Base-by-base conservation (phyloP, 352 stramenopile species). In the Globisporangium rhizosaccharum region DNA sequence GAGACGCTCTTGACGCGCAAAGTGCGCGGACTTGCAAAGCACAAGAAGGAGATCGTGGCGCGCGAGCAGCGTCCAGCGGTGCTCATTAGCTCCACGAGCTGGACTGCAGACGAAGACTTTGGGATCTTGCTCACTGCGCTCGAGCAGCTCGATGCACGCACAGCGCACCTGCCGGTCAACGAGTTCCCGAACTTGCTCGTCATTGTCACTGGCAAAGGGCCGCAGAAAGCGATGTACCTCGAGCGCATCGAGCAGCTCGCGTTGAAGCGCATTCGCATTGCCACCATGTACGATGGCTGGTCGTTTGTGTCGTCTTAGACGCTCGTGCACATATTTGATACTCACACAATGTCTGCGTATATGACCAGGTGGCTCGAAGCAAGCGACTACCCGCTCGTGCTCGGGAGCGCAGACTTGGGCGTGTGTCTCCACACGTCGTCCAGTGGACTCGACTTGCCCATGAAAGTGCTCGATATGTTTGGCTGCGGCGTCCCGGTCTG, bases 391-490 rank as follows among this genome's bases (percentile, higher is more conserved):
- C 97, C 97, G 11, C 73, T 94, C 26, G 70, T 99, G 12, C 63
- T 97, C 15, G 96, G 93, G 59, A 97, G 82, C 49, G 94, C 94
- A 1, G 97, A 99, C 67, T 63, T 99, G 1, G 98, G 97, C 46
- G 85, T 99, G 41, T 99, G 91, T 36, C 79, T 99, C n/a, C 98
- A 99, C 80, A 99, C 95, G 11, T 99, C 94, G 5, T 99, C 96
- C 3, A 98, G 90, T 6, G 97, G 97, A 0, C 72, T 99, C 37
- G 97, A 99, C 74, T 72, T 99, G 46, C 97, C 97, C 6, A 99
- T 99, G 97, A 99, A 99, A 61, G 96, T 99, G 47, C 76, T 99
- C 37, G 97, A 99, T 75, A 98, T 99, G 92, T 99, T 99, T 82
- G 97, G 97, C 39, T 97, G 90, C 59, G 83, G 87, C 15, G 77